phyloP scores from a whole-genome alignment of 1,284 basidiomycete genomes.

The Rhodotorula sp. region DNA sequence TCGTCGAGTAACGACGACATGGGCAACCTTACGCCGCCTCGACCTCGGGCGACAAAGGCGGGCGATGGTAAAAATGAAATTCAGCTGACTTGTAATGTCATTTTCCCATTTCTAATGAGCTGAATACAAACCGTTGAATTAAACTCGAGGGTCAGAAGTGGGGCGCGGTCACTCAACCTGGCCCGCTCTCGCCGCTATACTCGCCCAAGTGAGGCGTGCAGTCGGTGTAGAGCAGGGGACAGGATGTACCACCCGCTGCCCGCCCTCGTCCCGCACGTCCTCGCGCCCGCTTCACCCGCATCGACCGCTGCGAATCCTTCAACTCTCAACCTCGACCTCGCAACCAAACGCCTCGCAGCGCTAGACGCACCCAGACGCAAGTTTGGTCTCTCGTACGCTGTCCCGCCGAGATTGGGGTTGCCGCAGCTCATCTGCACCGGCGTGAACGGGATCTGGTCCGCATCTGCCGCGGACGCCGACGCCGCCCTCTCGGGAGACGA shows the following conservation, averaged over 20 bases:
- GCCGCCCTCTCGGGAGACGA: not conserved
- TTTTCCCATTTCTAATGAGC: too few species aligned
- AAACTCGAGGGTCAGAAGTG: not conserved
- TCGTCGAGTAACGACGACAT: not conserved
- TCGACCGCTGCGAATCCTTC: not conserved
- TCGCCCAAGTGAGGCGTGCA: too few species aligned
- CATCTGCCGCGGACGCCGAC: too few species aligned
- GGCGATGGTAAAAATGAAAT: not conserved
- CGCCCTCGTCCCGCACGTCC: not conserved
- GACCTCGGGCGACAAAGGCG: not conserved
- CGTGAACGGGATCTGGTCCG: not conserved
- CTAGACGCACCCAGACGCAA: not conserved
- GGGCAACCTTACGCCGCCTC: not conserved
- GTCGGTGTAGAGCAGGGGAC: too few species aligned
- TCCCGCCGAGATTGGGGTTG: not conserved
- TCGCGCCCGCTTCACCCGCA: conserved; percentile 3
- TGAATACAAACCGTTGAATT: too few species aligned
- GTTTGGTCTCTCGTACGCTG: not conserved
- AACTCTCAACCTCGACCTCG: not conserved
- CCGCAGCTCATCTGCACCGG: not conserved
- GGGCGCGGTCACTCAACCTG: not conserved
- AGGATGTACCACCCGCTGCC: not conserved
- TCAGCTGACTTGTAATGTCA: too few species aligned
- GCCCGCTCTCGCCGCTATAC: not conserved
- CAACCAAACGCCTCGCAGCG: not conserved